Conservation (phyloP, 805 yeast species). For the Candida sonorensis region DNA sequence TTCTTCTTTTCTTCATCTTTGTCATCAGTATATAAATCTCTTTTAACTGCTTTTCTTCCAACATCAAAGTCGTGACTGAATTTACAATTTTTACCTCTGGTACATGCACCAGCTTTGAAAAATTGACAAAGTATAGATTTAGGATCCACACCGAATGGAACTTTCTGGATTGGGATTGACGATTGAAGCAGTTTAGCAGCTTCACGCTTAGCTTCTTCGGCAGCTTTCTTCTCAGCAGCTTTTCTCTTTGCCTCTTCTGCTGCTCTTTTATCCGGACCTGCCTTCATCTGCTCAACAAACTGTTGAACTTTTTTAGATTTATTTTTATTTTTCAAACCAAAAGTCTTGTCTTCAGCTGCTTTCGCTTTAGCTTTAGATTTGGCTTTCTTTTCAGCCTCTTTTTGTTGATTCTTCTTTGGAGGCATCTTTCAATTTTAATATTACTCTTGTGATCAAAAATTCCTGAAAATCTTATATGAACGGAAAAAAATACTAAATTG, state of each 20-base stretch:
- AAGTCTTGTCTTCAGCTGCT: slow-evolving; percentile 78
- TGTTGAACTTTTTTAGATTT: slow-evolving; percentile 86
- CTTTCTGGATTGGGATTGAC: slow-evolving; percentile 66
- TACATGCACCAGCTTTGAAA: slow-evolving; percentile 80
- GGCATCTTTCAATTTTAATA: slow-evolving; percentile 42
- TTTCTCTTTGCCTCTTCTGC: slow-evolving; percentile 53
- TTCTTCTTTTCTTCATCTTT: slow-evolving; percentile 40
- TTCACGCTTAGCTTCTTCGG: slow-evolving; percentile 83
- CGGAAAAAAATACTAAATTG: no score
- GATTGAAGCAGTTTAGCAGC: slow-evolving; percentile 71
- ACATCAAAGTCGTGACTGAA: slow-evolving; percentile 83
- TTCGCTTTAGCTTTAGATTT: slow-evolving; percentile 52
- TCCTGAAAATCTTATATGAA: no score
- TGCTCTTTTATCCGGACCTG: slow-evolving; percentile 43
- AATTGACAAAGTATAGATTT: slow-evolving; percentile 85
- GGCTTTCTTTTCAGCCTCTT: slow-evolving; percentile 57
- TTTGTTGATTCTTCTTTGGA: slow-evolving; percentile 61
- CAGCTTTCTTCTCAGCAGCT: slow-evolving; percentile 86
- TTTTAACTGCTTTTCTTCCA: slow-evolving; percentile 85
- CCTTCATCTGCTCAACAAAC: slow-evolving; percentile 60
- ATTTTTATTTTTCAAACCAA: slow-evolving; percentile 93
- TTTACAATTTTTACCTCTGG: slow-evolving; percentile 80
- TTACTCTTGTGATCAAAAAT: neutral
- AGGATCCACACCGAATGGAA: slow-evolving; percentile 97
- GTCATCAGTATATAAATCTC: slow-evolving; percentile 86